Percentiles rank a stretch among this genome's conserved stretches.
Evolutionary conservation across 768 basidiomycete genomes (phyloP).

Genomic region (Hygrophorus pudorinus): DNA sequence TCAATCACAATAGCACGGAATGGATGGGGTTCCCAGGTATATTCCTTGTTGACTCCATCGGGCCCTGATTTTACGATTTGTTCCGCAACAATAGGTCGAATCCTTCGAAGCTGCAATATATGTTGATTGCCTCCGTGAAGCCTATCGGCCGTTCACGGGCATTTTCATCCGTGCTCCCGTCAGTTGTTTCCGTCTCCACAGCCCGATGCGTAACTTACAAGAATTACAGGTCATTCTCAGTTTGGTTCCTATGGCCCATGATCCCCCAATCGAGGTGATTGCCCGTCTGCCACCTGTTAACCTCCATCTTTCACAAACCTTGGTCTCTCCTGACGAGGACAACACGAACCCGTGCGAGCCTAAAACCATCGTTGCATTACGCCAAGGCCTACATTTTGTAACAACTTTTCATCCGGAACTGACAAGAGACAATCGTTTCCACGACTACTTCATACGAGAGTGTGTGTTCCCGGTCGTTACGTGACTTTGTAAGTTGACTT

Average conservation of each 20-base stretch:
- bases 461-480: conserved; percentile 35
- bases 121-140: conserved; percentile 51
- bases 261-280: conserved; percentile 57
- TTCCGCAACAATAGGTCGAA: conserved; percentile 47
- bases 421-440: conserved; percentile 78
- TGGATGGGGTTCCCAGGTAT: conserved; percentile 88
- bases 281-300: conserved; percentile 53
- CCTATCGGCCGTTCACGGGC: conserved; percentile 59
- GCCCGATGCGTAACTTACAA: conserved; percentile 2
- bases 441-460: conserved; percentile 79
- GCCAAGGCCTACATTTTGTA: conserved; percentile 75
- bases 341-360: conserved; percentile 39
- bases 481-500: no score
- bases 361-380: conserved; percentile 70
- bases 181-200: conserved; percentile 14
- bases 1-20: conserved; percentile 77
- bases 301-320: conserved; percentile 18
- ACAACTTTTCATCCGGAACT: conserved; percentile 95
- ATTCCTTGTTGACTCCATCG: conserved; percentile 8
- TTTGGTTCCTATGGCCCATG: conserved; percentile 34
- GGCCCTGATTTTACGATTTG: neutral
- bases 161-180: conserved; percentile 95
- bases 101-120: conserved; percentile 78
- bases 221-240: conserved; percentile 51
- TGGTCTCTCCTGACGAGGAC: conserved; percentile 29